Conservation (phyloP, 208 protist genomes). For the Trypanosoma platydactyli region DNA sequence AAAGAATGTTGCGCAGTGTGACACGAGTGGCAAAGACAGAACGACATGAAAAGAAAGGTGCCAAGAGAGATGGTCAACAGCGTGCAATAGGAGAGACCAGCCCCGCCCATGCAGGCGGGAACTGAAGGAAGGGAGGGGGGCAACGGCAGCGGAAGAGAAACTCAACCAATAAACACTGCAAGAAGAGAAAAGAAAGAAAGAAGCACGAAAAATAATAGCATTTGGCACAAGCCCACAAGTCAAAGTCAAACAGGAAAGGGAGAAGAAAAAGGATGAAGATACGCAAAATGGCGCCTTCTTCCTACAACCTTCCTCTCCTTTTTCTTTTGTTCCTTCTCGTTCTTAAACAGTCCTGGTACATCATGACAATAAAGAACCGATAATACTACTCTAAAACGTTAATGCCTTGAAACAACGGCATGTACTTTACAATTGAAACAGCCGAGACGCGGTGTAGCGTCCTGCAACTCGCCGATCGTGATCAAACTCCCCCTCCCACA, state of each 20-base stretch:
- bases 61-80: background rate
- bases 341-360: too few species aligned
- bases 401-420: background rate
- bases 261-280: constrained; percentile 1
- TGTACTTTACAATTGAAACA: constrained; percentile 23
- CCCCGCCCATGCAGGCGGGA: too few species aligned
- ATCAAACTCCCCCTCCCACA: constrained; percentile 59
- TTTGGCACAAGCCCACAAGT: background rate
- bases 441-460: constrained; percentile 36
- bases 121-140: background rate
- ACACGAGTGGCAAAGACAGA: background rate
- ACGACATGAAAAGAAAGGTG: background rate
- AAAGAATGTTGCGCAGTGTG: background rate
- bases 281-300: background rate
- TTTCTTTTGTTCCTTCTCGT: background rate
- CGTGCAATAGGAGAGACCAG: too few species aligned
- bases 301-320: background rate
- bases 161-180: background rate
- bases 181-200: background rate
- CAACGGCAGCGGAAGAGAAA: background rate
- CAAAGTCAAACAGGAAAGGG: background rate
- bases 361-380: constrained; percentile 7
- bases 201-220: too few species aligned
- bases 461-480: constrained; percentile 45
- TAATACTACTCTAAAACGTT: too few species aligned